Conservation (phyloP, 805 yeast genomes). For the Phaffomyces thermotolerans region DNA sequence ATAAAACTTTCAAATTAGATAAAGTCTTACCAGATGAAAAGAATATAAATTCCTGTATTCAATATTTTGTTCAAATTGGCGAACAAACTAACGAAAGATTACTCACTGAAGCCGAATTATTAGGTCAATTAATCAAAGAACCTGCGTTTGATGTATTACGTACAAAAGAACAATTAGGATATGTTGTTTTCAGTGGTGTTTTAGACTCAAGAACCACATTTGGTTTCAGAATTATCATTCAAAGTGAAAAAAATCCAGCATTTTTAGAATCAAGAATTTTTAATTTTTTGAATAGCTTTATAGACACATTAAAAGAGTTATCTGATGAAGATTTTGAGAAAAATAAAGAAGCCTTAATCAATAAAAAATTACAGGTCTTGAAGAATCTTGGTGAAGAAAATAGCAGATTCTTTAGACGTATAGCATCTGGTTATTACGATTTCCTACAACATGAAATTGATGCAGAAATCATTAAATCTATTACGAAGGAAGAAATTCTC, state of each 20-base stretch:
- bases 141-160: conserved; percentile 87
- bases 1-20: conserved; percentile 39
- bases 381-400: conserved; percentile 79
- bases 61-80: conserved; percentile 67
- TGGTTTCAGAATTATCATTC: conserved; percentile 71
- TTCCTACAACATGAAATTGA: conserved; percentile 52
- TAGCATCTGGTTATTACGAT: conserved; percentile 73
- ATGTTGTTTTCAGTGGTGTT: conserved; percentile 79
- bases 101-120: conserved; percentile 51
- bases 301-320: conserved; percentile 40
- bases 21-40: conserved; percentile 49
- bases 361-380: conserved; percentile 58
- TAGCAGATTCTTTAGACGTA: conserved; percentile 53
- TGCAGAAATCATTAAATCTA: conserved; percentile 44
- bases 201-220: conserved; percentile 62
- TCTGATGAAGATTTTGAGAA: conserved; percentile 57
- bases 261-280: conserved; percentile 75
- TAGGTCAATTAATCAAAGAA: conserved; percentile 70
- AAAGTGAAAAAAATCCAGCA: conserved; percentile 70
- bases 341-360: conserved; percentile 61
- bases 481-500: conserved; percentile 52
- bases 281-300: conserved; percentile 47
- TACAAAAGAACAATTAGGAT: conserved; percentile 93
- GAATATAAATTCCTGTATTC: conserved; percentile 80
- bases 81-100: conserved; percentile 34